A percentile compares a stretch with the other conserved stretches of the same genome.
Evolutionary conservation across 2,329 filamentous ascomycete genomes (phyloP).

Genomic region (Didymella lethalis): DNA sequence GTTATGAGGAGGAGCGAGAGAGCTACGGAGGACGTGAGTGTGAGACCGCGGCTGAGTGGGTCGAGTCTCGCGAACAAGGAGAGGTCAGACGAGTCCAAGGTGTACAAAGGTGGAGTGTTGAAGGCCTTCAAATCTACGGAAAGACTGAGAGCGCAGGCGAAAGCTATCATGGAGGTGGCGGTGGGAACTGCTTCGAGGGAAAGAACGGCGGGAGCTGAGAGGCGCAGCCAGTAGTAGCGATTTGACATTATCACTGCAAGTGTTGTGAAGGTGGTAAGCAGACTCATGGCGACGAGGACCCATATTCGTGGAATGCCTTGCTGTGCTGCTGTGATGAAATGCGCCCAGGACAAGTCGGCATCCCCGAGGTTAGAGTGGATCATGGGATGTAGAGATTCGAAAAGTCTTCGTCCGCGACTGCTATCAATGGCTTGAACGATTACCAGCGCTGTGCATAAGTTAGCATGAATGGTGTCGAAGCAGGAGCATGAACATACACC

Average conservation of each 20-base stretch:
- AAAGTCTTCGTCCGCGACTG: neutral
- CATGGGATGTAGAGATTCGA: neutral
- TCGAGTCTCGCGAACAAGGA: constrained; percentile 26
- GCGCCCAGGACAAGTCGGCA: neutral
- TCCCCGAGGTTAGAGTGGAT: neutral
- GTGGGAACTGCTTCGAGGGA: constrained; percentile 28
- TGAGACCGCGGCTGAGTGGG: constrained; percentile 25
- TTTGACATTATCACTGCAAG: constrained; percentile 27
- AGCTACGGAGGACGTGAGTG: constrained; percentile 15
- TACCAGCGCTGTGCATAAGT: neutral
- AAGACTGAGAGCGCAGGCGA: constrained; percentile 27
- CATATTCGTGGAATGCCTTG: neutral
- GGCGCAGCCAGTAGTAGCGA: constrained; percentile 24
- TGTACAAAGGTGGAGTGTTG: constrained; percentile 13
- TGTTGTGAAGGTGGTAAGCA: constrained; percentile 21
- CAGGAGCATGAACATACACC: constrained; percentile 25
- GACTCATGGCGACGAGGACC: constrained; percentile 1
- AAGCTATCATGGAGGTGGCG: constrained; percentile 21
- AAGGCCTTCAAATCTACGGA: constrained; percentile 18
- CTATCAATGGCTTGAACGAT: constrained; percentile 19
- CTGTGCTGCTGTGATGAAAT: constrained; percentile 9
- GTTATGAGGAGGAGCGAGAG: neutral
- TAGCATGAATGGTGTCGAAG: neutral
- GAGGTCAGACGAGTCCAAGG: constrained; percentile 23
- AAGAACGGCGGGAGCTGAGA: constrained; percentile 23